Evolutionary conservation across 345 rosid species (phyloP).

Genomic region (Bretschneidera sinensis): DNA sequence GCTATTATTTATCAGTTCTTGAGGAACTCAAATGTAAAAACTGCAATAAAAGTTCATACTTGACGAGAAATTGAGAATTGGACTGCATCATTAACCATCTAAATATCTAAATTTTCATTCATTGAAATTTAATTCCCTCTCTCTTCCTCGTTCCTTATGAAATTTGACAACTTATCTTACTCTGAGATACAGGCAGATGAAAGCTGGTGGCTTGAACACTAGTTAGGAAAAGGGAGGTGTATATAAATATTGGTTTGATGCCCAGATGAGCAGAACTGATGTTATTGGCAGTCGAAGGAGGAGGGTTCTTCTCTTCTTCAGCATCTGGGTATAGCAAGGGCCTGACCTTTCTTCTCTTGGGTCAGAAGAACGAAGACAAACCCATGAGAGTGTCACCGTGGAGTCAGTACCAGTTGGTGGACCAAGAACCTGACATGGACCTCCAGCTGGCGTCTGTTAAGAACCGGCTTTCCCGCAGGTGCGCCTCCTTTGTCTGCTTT

Average conservation of each 20-base stretch:
- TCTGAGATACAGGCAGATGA: slow-evolving; percentile 20
- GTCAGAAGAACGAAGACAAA: slow-evolving; percentile 72
- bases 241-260: slow-evolving; percentile 29
- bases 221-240: slow-evolving; percentile 21
- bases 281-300: slow-evolving; percentile 98
- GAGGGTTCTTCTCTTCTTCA: slow-evolving; percentile 96
- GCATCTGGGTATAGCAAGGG: slow-evolving; percentile 95
- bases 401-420: slow-evolving; percentile 95
- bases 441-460: slow-evolving; percentile 95
- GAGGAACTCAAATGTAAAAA: neutral
- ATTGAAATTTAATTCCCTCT: neutral
- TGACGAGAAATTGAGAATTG: slow-evolving; percentile 4
- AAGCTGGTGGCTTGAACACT: slow-evolving; percentile 18
- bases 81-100: slow-evolving; percentile 8
- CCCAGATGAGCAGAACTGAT: slow-evolving; percentile 81
- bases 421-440: slow-evolving; percentile 64
- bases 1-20: neutral
- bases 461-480: slow-evolving; percentile 74
- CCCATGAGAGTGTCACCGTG: slow-evolving; percentile 96
- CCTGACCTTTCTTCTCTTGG: slow-evolving; percentile 80
- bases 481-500: slow-evolving; percentile 84
- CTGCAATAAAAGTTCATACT: neutral
- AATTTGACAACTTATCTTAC: slow-evolving; percentile 23
- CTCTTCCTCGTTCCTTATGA: neutral
- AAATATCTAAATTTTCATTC: slow-evolving; percentile 2